Conservation (phyloP, 2,329 filamentous ascomycete species). For the Gnomoniopsis smithogilvyi region DNA sequence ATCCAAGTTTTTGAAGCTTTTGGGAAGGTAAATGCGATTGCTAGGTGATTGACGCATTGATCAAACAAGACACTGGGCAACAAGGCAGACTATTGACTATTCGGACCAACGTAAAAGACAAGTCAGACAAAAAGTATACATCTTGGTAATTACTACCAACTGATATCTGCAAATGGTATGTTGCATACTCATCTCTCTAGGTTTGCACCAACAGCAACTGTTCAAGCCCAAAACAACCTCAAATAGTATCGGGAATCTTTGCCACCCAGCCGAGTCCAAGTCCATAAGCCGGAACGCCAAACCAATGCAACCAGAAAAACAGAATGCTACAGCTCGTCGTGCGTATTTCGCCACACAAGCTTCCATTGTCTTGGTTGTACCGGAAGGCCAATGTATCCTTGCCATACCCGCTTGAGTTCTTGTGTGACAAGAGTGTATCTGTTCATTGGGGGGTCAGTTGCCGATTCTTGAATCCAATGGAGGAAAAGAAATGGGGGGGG, state of each 20-base stretch:
- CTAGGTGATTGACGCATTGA: too few species aligned
- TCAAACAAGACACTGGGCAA: too few species aligned
- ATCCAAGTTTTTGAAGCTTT: too few species aligned
- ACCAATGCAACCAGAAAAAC: background rate
- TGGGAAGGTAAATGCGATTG: too few species aligned
- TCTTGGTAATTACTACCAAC: background rate
- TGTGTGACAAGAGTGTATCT: slow-evolving; percentile 42
- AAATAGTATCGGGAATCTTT: background rate
- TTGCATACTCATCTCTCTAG: background rate
- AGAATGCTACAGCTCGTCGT: slow-evolving; percentile 41
- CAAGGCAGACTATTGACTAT: too few species aligned
- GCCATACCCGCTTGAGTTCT: slow-evolving; percentile 45
- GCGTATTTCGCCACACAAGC: slow-evolving; percentile 36
- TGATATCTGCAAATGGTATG: background rate
- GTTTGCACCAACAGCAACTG: background rate
- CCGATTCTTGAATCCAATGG: background rate
- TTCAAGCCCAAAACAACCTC: background rate
- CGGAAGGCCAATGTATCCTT: slow-evolving; percentile 51
- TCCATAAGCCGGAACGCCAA: background rate
- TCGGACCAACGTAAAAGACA: too few species aligned
- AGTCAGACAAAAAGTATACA: background rate
- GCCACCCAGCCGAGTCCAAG: background rate
- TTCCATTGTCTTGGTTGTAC: slow-evolving; percentile 46
- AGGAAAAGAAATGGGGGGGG: background rate
- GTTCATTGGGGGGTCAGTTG: background rate